Evolutionary conservation across 2,329 filamentous ascomycete species (phyloP).

Genomic region (Aspergillus pseudoviridinutans): DNA sequence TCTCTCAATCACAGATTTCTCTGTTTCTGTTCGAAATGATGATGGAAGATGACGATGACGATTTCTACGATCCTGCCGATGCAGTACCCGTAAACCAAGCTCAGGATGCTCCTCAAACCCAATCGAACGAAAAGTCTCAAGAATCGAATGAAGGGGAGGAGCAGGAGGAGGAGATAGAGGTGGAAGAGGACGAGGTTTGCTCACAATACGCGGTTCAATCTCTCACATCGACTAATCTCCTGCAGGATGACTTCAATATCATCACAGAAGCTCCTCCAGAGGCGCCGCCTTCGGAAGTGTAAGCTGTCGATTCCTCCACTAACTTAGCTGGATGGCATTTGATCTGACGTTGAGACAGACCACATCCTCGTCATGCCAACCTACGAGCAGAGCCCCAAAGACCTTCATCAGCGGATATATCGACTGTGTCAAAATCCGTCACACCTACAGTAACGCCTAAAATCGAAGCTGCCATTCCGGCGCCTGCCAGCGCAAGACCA

Average conservation of each 20-base stretch:
- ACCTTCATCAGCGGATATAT: constrained; percentile 31
- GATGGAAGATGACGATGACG: constrained; percentile 48
- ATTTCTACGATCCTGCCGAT: constrained; percentile 44
- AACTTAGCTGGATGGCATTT: not conserved
- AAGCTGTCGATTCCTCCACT: constrained; percentile 17
- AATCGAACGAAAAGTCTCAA: constrained; percentile 26
- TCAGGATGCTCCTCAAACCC: constrained; percentile 26
- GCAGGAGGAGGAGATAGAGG: constrained; percentile 39
- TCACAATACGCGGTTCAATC: not conserved
- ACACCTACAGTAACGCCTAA: constrained; percentile 32
- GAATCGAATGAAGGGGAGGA: constrained; percentile 33
- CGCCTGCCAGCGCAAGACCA: constrained; percentile 31
- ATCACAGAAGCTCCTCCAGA: constrained; percentile 46
- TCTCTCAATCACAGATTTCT: constrained; percentile 1
- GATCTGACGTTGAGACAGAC: constrained; percentile 26
- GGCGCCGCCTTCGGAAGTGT: constrained; percentile 35
- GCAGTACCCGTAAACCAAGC: constrained; percentile 27
- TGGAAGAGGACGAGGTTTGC: constrained; percentile 34
- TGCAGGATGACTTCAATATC: constrained; percentile 48
- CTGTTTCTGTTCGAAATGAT: constrained; percentile 13
- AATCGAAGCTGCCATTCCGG: constrained; percentile 29
- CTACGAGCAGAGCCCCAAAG: constrained; percentile 34
- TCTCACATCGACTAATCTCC: constrained; percentile 9
- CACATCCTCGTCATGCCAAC: constrained; percentile 36
- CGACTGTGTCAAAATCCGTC: constrained; percentile 27